A percentile compares a stretch with the other conserved stretches of the same genome.
phyloP scores from a whole-genome alignment of 495 filamentous ascomycete genomes.

The Acidomyces sp. region DNA sequence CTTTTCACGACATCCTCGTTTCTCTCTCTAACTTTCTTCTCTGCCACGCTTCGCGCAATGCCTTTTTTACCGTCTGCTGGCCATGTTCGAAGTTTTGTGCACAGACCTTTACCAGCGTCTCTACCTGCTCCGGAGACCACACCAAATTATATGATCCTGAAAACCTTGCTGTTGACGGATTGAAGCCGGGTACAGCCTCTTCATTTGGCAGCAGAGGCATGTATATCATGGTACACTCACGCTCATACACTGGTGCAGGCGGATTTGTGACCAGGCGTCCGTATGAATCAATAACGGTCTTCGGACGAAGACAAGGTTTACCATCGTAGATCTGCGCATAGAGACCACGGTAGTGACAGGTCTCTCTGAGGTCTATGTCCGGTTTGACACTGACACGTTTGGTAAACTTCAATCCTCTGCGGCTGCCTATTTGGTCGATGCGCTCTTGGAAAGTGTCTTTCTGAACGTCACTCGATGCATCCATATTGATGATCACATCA shows the following conservation, averaged over 20 bases:
- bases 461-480: conserved; percentile 25
- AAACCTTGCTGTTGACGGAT: conserved; percentile 25
- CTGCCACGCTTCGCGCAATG: conserved; percentile 21
- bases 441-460: conserved; percentile 25
- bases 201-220: conserved; percentile 26
- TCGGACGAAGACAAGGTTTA: conserved; percentile 10
- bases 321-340: conserved; percentile 28
- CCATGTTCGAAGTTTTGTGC: conserved; percentile 20
- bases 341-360: conserved; percentile 21
- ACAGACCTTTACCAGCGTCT: conserved; percentile 24
- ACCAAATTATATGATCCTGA: conserved; percentile 24
- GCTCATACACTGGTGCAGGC: conserved; percentile 13
- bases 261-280: conserved; percentile 3
- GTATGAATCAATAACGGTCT: conserved; percentile 18
- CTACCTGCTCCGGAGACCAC: conserved; percentile 25
- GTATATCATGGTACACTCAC: conserved; percentile 26
- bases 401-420: conserved; percentile 22
- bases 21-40: conserved; percentile 21
- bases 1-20: neutral
- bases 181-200: conserved; percentile 22
- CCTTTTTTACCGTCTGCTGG: conserved; percentile 19
- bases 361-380: conserved; percentile 16
- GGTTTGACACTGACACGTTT: conserved; percentile 19
- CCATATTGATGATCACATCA: conserved; percentile 28
- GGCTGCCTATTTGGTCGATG: conserved; percentile 22